Base-by-base conservation (phyloP, 345 rosid species). In the Moricandia arvensis region DNA sequence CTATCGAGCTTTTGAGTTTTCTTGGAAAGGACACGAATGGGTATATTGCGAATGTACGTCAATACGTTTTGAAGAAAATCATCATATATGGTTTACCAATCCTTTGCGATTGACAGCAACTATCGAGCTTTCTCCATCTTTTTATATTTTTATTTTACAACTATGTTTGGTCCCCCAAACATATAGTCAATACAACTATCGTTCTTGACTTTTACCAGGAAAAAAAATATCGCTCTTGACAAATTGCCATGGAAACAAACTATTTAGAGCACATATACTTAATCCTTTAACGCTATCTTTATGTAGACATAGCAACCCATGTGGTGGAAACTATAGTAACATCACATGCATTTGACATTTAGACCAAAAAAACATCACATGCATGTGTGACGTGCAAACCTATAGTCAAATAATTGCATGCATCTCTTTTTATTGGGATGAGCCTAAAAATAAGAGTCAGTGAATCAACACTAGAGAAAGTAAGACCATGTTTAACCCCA, bases 21-120 rank as follows among this genome's bases (percentile, higher is more conserved):
- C 45, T 51, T 57, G 30, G 37, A 49, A 58, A 66, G 30, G 75
- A 72, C 77, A 72, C 81, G 77, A 63, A 76, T 68, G 49, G 21
- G 38, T 69, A 66, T 69, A 63, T 63, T 70, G 59, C 60, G n/a
- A n/a, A n/a, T n/a, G 59, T 70, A 70, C 38, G 33, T 64, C 66
- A 17, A 60, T 66, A 16, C 45, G 66, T 77, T 26, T 65, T 34
- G 27, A 13, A 58, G 43, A 57, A 57, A 1, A 34, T 64, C 53
- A 70, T 38, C 24, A n/a, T n/a, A n/a, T n/a, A 65, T 71, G 54
- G 26, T 47, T 64, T 71, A 38, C 63, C 2, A 53, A 64, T 77
- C 38, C 15, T 65, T 71, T 12, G 63, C 58, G 35, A 66, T 72
- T 49, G 63, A 5, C 55, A 11, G 31, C 11, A 43, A 34, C 34